phyloP scores from a whole-genome alignment of 768 basidiomycete species.

The Psilocybe cyanescens region DNA sequence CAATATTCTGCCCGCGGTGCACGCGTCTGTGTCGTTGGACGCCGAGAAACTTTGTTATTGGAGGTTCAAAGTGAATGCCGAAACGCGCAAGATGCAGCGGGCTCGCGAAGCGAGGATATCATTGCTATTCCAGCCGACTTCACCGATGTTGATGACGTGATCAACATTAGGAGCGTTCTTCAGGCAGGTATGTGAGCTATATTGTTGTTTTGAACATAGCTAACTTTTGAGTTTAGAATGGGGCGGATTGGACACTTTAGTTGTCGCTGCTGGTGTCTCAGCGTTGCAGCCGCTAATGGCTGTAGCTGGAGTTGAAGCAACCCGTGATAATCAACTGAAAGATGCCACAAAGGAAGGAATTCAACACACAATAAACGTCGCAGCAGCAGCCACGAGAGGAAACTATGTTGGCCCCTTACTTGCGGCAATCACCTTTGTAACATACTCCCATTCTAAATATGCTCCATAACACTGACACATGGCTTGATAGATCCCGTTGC shows the following conservation, averaged over 20 bases:
- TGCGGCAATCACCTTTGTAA: conserved; percentile 72
- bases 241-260: conserved; percentile 81
- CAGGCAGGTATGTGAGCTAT: conserved; percentile 50
- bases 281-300: conserved; percentile 77
- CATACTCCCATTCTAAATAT: conserved; percentile 24
- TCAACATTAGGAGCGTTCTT: conserved; percentile 55
- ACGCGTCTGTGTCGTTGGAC: conserved; percentile 72
- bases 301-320: conserved; percentile 58
- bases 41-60: conserved; percentile 57
- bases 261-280: conserved; percentile 85
- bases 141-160: conserved; percentile 66
- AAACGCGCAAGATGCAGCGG: conserved; percentile 18
- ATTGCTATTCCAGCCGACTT: conserved; percentile 67
- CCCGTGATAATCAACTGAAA: conserved; percentile 23
- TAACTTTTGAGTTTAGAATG: conserved; percentile 53
- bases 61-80: conserved; percentile 66
- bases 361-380: conserved; percentile 57
- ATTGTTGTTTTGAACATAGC: background rate
- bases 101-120: conserved; percentile 33
- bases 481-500: conserved; percentile 69
- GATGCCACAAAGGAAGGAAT: conserved; percentile 60
- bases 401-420: conserved; percentile 77
- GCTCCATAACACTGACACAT: background rate
- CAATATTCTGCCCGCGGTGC: conserved; percentile 80
- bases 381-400: conserved; percentile 56